These are phyloP conservation scores for Hypoxylon sp. DNA, from an alignment of 2,329 filamentous ascomycete species.

Conservation along the genomic window DNA sequence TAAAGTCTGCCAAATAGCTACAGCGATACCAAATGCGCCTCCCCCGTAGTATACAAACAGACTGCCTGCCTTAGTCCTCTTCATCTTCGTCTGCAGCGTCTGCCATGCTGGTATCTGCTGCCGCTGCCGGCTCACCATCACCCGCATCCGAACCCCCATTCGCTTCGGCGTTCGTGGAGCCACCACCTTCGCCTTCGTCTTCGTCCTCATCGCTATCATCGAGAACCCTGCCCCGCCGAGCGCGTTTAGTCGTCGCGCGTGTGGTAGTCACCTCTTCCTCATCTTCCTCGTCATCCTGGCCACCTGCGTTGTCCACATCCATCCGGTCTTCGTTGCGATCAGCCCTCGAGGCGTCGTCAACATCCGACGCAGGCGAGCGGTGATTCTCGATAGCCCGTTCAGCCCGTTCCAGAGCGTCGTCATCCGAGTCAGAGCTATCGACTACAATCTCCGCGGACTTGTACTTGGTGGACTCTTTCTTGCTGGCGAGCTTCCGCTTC, in stretches of 20 bases:
- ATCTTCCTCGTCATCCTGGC: conserved; percentile 66
- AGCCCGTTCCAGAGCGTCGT: conserved; percentile 63
- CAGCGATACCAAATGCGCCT: conserved; percentile 15
- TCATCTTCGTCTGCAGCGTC: conserved; percentile 56
- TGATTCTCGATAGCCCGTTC: conserved; percentile 59
- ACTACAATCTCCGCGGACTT: conserved; percentile 89
- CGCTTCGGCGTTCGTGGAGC: conserved; percentile 34
- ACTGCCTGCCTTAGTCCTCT: conserved; percentile 42
- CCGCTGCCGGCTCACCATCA: conserved; percentile 43
- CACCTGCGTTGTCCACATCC: conserved; percentile 65
- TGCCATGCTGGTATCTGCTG: conserved; percentile 55
- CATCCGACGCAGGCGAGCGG: conserved; percentile 49
- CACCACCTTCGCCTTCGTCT: conserved; percentile 56
- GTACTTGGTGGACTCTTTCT: conserved; percentile 75
- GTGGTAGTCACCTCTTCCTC: conserved; percentile 61
- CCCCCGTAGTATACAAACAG: conserved; percentile 39
- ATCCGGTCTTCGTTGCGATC: conserved; percentile 61
- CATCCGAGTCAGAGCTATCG: conserved; percentile 74
- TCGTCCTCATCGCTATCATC: conserved; percentile 70
- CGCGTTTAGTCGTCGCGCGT: conserved; percentile 62
- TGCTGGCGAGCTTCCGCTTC: conserved; percentile 69
- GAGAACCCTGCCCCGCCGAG: conserved; percentile 66
- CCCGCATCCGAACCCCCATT: conserved; percentile 40
- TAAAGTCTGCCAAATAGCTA: conserved; percentile 2
- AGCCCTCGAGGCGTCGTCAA: conserved; percentile 52